These are phyloP conservation scores for Pleurostoma richardsiae DNA, from an alignment of 2,329 filamentous ascomycete genomes.

Conservation along the genomic window DNA sequence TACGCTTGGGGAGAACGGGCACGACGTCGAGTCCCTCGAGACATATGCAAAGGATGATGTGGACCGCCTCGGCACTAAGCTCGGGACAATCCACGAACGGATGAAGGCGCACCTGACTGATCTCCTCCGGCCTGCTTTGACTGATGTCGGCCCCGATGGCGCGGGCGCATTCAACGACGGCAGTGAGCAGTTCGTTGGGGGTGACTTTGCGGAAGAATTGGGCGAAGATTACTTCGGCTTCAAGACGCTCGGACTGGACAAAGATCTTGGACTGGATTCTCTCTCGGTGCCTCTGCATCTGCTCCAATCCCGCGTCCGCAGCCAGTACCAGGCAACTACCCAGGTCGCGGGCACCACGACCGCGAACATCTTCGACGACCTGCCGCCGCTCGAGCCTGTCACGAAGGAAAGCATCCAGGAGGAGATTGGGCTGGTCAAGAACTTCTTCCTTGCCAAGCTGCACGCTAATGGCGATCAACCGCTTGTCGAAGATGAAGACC, in stretches of 20 bases:
- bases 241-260: constrained; percentile 87
- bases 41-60: constrained; percentile 88
- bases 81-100: constrained; percentile 82
- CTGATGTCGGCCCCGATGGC: constrained; percentile 75
- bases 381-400: constrained; percentile 70
- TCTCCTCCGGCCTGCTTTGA: constrained; percentile 81
- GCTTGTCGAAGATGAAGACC: constrained; percentile 88
- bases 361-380: constrained; percentile 59
- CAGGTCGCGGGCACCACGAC: constrained; percentile 54
- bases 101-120: constrained; percentile 94
- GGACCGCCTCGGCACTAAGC: constrained; percentile 76
- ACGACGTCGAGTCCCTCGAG: constrained; percentile 77
- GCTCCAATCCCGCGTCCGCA: constrained; percentile 85
- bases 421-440: constrained; percentile 82
- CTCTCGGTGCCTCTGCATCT: constrained; percentile 92
- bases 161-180: constrained; percentile 92
- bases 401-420: constrained; percentile 70
- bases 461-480: constrained; percentile 78
- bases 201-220: constrained; percentile 95
- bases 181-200: constrained; percentile 92
- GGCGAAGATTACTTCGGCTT: constrained; percentile 99
- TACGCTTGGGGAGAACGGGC: constrained; percentile 76
- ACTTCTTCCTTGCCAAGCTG: constrained; percentile 87
- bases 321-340: constrained; percentile 73
- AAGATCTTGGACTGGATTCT: constrained; percentile 81